phyloP scores from a whole-genome alignment of 768 basidiomycete species.

The Leccinum uliginosum region DNA sequence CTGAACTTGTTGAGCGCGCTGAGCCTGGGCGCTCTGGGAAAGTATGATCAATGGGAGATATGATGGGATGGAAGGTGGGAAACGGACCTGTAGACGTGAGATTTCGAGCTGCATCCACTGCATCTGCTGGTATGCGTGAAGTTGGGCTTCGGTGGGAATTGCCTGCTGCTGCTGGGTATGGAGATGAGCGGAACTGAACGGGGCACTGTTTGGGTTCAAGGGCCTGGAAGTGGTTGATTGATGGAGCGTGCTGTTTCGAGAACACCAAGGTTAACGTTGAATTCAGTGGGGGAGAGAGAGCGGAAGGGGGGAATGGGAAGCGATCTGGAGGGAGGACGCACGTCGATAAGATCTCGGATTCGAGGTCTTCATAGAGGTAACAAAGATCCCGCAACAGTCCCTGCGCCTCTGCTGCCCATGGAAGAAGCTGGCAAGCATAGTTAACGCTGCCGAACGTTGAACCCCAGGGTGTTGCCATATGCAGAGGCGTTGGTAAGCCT shows the following conservation, averaged over 20 bases:
- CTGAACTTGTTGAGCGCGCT: slow-evolving; percentile 59
- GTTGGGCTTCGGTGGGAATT: slow-evolving; percentile 41
- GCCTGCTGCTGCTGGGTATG: slow-evolving; percentile 32
- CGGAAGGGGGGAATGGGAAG: slow-evolving; percentile 30
- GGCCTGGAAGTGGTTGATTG: slow-evolving; percentile 55
- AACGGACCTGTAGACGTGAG: slow-evolving; percentile 69
- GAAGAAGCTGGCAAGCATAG: too few relatives aligned
- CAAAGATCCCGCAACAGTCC: too few relatives aligned
- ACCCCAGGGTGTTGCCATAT: too few relatives aligned
- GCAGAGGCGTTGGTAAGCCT: neutral
- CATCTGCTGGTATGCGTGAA: slow-evolving; percentile 64
- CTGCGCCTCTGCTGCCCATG: too few relatives aligned
- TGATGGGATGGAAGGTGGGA: neutral
- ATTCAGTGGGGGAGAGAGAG: slow-evolving; percentile 77
- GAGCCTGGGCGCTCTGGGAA: slow-evolving; percentile 60
- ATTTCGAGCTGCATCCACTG: slow-evolving; percentile 86
- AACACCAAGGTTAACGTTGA: slow-evolving; percentile 83
- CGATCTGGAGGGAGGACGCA: slow-evolving; percentile 39
- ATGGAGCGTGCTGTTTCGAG: slow-evolving; percentile 91
- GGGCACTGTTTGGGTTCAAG: slow-evolving; percentile 49
- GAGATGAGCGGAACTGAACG: slow-evolving; percentile 40
- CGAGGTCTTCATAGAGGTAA: too few relatives aligned
- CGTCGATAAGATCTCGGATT: slow-evolving; percentile 85
- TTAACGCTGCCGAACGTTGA: too few relatives aligned
- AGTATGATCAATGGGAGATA: slow-evolving; percentile 11